Evolutionary conservation across 2,329 filamentous ascomycete genomes (phyloP).

Genomic region (Botrytis paeoniae): DNA sequence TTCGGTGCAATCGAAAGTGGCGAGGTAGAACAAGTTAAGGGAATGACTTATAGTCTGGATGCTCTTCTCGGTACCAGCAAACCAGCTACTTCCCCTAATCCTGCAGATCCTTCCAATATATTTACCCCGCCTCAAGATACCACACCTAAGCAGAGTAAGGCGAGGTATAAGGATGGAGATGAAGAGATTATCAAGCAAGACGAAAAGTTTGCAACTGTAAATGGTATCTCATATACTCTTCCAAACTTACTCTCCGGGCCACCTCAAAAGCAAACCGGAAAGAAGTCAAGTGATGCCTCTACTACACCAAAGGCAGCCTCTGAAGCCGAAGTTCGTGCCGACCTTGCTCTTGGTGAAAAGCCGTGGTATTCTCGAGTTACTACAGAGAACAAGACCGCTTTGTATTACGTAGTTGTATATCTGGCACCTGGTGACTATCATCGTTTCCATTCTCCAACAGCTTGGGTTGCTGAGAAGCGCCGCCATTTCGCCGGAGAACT

Average conservation of each 20-base stretch:
- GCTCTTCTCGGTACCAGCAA: constrained; percentile 75
- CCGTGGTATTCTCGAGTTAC: constrained; percentile 70
- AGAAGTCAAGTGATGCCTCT: constrained; percentile 67
- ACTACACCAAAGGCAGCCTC: constrained; percentile 64
- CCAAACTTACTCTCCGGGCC: constrained; percentile 82
- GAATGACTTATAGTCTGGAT: constrained; percentile 95
- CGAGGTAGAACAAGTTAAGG: constrained; percentile 97
- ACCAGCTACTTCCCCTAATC: constrained; percentile 41
- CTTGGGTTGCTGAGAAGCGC: constrained; percentile 91
- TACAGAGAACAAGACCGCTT: constrained; percentile 60
- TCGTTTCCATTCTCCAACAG: constrained; percentile 91
- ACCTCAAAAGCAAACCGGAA: constrained; percentile 39
- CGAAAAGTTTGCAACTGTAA: constrained; percentile 90
- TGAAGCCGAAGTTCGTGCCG: constrained; percentile 78
- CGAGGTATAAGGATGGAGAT: constrained; percentile 38
- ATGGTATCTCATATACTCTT: constrained; percentile 92
- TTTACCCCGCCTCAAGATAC: constrained; percentile 34
- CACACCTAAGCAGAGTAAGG: constrained; percentile 30
- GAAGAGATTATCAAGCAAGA: constrained; percentile 72
- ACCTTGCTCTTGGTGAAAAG: constrained; percentile 69
- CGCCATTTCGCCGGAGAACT: constrained; percentile 98
- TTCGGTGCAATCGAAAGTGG: constrained; percentile 89
- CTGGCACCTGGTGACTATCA: constrained; percentile 97
- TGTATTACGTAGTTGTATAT: constrained; percentile 95
- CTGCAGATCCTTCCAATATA: constrained; percentile 47